Base-by-base conservation (phyloP, 1,284 basidiomycete species). In the Microstroma glucosiphilum region DNA sequence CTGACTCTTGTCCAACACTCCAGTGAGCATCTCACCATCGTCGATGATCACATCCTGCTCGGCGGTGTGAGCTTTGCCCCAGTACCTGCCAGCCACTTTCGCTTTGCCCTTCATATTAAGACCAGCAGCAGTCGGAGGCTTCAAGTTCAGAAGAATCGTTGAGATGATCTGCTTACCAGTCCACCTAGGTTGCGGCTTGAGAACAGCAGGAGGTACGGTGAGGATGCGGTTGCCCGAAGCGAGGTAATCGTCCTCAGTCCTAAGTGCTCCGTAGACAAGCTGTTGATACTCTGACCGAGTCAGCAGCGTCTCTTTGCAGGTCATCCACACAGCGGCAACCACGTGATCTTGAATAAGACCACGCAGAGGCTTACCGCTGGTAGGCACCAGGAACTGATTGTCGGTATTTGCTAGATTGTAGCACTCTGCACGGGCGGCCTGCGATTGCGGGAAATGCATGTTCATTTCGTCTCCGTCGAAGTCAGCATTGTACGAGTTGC, bases 401-500 rank as follows among this genome's bases (percentile, higher is more conserved):
- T 98, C 93, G 23, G 93, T 98, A 81, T 97, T 97, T 68, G 94
- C 92, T 73, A 99, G 91, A 80, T 77, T 65, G 72, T 79, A 79
- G 61, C 70, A 90, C 85, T 85, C 88, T 9, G 94, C 90, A 63
- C 94, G 88, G 54, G 96, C 93, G 49, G 94, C 85, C 71, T 92
- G 88, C 72, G 91, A 92, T 81, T 96, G 94, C 72, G 94, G 92
- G 77, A 98, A 98, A 82, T 98, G 94, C 67, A 98, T 93, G 82
- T 98, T 98, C 94, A 98, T 98, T 81, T 98, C 91, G 82, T 99
- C 96, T 73, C 96, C 96, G 79, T 99, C 96, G 79, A 99, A 99
- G 82, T 99, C 96, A 79, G 96, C 96, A 76, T 98, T 98, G 81
- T 98, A 98, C 6, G 94, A 97, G 81, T 97, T 97, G 82, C 96